Evolutionary conservation across 306 rosid genomes (phyloP).

Genomic region (Aeschynomene evenia): DNA sequence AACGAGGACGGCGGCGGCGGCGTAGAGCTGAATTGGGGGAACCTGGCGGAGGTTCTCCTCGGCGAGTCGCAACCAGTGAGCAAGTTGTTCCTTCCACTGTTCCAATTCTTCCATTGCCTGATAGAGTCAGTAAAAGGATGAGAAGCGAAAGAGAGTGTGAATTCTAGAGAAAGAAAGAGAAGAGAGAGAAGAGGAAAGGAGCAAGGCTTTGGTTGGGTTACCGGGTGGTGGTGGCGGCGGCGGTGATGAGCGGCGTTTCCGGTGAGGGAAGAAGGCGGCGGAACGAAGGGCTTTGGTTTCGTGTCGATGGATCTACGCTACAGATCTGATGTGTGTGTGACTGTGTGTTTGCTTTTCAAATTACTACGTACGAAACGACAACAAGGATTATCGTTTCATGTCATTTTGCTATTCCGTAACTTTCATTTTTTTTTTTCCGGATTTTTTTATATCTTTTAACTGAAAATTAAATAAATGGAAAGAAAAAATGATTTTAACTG

Average conservation of each 20-base stretch:
- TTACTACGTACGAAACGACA: neutral
- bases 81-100: conserved; percentile 48
- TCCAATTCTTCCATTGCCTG: conserved; percentile 52
- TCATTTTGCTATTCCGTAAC: neutral
- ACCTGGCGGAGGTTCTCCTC: conserved; percentile 41
- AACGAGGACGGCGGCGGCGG: conserved; percentile 48
- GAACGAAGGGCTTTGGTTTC: neutral
- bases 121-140: neutral
- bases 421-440: neutral
- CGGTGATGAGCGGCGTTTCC: neutral
- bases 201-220: neutral
- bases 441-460: too few species aligned
- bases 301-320: neutral
- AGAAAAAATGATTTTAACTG: too few species aligned
- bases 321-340: neutral
- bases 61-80: conserved; percentile 36
- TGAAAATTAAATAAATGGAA: neutral
- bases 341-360: neutral
- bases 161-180: neutral
- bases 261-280: neutral
- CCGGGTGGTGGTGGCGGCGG: neutral
- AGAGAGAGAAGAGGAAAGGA: neutral
- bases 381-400: neutral
- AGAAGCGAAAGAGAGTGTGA: neutral
- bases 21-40: conserved; percentile 63